Percentiles rank a stretch among this genome's conserved stretches.
These are phyloP conservation scores for Lotus japonicus DNA, from an alignment of 306 rosid genomes.

Conservation along the genomic window DNA sequence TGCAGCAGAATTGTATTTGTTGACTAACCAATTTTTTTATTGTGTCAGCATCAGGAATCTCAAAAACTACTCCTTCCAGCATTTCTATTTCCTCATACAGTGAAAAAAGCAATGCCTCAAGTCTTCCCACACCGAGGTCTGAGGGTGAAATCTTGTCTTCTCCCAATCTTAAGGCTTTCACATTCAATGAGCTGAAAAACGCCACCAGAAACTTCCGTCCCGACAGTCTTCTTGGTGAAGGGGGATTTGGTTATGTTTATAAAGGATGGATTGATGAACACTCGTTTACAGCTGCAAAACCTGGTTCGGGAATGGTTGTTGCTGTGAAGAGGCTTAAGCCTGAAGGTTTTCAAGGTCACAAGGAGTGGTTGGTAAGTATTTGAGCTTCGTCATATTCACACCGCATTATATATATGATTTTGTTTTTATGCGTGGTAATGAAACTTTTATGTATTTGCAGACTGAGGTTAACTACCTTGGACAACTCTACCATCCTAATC, in stretches of 20 bases:
- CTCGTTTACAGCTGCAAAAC: slow-evolving; percentile 51
- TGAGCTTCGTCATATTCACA: not conserved
- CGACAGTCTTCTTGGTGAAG: slow-evolving; percentile 91
- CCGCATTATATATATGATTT: not conserved
- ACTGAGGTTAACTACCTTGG: slow-evolving; percentile 94
- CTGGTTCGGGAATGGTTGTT: slow-evolving; percentile 86
- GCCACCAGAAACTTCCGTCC: slow-evolving; percentile 82
- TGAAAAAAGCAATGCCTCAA: slow-evolving; percentile 42
- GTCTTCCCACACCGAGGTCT: slow-evolving; percentile 71
- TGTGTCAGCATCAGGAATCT: slow-evolving; percentile 35
- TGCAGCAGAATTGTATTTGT: not conserved
- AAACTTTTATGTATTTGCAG: slow-evolving; percentile 42
- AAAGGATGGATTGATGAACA: slow-evolving; percentile 90
- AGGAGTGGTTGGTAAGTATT: slow-evolving; percentile 90
- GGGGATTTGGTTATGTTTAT: slow-evolving; percentile 89
- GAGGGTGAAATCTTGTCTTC: slow-evolving; percentile 90
- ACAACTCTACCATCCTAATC: slow-evolving; percentile 79
- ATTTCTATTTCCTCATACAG: slow-evolving; percentile 43
- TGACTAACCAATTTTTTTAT: slow-evolving; percentile 1
- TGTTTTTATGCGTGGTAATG: slow-evolving; percentile 1
- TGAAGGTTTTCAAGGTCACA: slow-evolving; percentile 89
- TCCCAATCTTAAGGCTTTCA: slow-evolving; percentile 63
- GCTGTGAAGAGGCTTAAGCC: slow-evolving; percentile 93
- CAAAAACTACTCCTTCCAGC: slow-evolving; percentile 44
- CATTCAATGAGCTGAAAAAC: slow-evolving; percentile 71